Base-by-base conservation (phyloP, 441 rosid species). In the Arabidopsis lyrata region DNA sequence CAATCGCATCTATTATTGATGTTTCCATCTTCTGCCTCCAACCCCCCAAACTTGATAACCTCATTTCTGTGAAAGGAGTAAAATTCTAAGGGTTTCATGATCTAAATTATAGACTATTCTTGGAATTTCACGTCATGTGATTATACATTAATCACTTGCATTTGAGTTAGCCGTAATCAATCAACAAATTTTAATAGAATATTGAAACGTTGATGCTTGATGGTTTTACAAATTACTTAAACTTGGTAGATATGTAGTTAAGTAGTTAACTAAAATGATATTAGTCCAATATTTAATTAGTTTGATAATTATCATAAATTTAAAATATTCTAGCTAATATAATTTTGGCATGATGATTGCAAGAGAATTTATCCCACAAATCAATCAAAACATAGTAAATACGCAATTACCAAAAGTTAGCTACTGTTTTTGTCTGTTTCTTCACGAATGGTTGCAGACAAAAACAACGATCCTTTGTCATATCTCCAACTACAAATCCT, bases 391-490 rank as follows among this genome's bases (percentile, higher is more conserved):
- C 35, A 18, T 41, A 62, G 68, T 49, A 53, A 45, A 22, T 36
- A 56, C 13, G 38, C 59, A 57, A 16, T 60, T 27, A 65, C 49
- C 22, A 16, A 48, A 72, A 47, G 52, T 22, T 63, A 72, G 12
- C 31, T 31, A 72, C 27, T 55, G 49, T 59, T 74, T 73, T 67
- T 38, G 63, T 67, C 63, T 31, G 56, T 74, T 74, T 59, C 73
- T 66, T 67, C 48, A 55, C 68, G 41, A 67, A 50, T 67, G 56
- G 55, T 74, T 64, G 41, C 55, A 39, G 63, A 60, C 68, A 74
- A 48, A 34, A 74, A 50, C 61, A 59, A 66, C 61, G 63, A 75
- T 52, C 68, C 63, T 50, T 66, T 74, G 62, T 59, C 61, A 58
- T 39, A 41, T 66, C 61, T 31, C 39, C 62, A 66, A 50, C 61